Evolutionary conservation across 805 yeast genomes (phyloP), one percentile per base, ranked within the genome.

Genomic region (Yamadazyma sp.): DNA sequence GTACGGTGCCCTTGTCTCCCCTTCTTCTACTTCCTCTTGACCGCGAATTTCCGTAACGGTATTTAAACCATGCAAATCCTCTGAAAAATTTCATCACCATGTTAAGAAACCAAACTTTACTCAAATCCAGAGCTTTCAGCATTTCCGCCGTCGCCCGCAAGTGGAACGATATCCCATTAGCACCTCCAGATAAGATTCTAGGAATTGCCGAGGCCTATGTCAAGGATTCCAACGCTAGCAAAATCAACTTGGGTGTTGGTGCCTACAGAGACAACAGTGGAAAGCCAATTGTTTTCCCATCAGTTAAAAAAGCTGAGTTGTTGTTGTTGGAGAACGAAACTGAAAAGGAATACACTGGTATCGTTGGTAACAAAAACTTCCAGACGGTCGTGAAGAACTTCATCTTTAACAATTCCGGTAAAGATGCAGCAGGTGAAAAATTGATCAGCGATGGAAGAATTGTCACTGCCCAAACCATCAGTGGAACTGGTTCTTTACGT

Each of bases 401-500:
- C 54, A 71, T 91, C 31, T 88, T 80, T 67, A 80, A 84, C 47
- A 79, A 81, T 49, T 59, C 69, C 39, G 53, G 54, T 49, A 67
- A 67, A 57, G 82, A 78, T 47, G 57, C 68, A 35, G 62, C 71
- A 44, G 85, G 85, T 26, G 67, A 73, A 25, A 57, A 73, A 42
- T 74, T 83, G 40, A 60, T 83, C 28, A 63, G 65, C 10, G 80
- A 77, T 35, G 74, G 75, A 40, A 73, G 95, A 52, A 75, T 90
- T 27, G 84, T 88, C 37, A 78, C 95, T 34, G 73, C 89, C 10
- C 99, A 91, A 67, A 84, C 97, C 41, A 73, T 91, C 45, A 84
- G 95, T 26, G 99, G 99, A 46, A 91, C 99, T 25, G 99, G 99
- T 45, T 91, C 97, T 3, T 70, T 90, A 45, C 80, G 95, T 49